Evolutionary conservation across 2,329 filamentous ascomycete genomes (phyloP).

Genomic region (Cladorrhinum sp.): DNA sequence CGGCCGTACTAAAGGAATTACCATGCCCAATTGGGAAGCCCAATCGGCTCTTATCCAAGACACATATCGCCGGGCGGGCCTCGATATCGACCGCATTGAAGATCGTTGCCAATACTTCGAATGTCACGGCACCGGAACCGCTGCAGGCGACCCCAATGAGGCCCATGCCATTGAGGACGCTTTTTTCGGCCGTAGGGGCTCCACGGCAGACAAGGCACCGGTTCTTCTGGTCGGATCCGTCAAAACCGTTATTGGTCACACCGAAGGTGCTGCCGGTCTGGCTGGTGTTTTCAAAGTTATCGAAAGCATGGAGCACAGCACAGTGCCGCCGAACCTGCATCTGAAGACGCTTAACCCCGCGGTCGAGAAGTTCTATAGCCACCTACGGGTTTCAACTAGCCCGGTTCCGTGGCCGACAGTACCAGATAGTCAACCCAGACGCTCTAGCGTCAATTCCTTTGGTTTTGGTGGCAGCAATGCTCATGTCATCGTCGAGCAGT

Average conservation of each 20-base stretch:
- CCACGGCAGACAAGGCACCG: background rate
- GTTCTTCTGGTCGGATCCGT: constrained; percentile 40
- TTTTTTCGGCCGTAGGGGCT: constrained; percentile 33
- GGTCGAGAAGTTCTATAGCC: constrained; percentile 36
- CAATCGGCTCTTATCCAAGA: constrained; percentile 44
- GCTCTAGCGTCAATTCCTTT: constrained; percentile 46
- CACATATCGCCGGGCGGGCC: constrained; percentile 43
- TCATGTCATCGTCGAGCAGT: constrained; percentile 43
- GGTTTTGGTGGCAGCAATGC: constrained; percentile 46
- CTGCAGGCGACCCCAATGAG: constrained; percentile 41
- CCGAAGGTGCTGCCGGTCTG: constrained; percentile 48
- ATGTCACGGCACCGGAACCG: constrained; percentile 41
- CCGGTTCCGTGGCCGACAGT: constrained; percentile 35
- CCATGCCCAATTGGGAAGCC: constrained; percentile 47
- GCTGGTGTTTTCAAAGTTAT: constrained; percentile 47
- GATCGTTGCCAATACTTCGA: constrained; percentile 48
- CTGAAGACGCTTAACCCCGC: constrained; percentile 40
- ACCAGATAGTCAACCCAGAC: constrained; percentile 36
- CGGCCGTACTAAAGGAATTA: constrained; percentile 52
- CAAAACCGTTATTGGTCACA: constrained; percentile 48
- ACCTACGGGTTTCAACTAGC: constrained; percentile 36
- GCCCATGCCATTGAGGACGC: constrained; percentile 42
- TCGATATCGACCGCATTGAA: constrained; percentile 32
- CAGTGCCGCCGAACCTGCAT: constrained; percentile 44
- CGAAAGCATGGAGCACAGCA: constrained; percentile 39